Percentiles rank a stretch among this genome's conserved stretches.
Evolutionary conservation across 352 stramenopile genomes (phyloP).

Genomic region (Phytophthora lateralis): DNA sequence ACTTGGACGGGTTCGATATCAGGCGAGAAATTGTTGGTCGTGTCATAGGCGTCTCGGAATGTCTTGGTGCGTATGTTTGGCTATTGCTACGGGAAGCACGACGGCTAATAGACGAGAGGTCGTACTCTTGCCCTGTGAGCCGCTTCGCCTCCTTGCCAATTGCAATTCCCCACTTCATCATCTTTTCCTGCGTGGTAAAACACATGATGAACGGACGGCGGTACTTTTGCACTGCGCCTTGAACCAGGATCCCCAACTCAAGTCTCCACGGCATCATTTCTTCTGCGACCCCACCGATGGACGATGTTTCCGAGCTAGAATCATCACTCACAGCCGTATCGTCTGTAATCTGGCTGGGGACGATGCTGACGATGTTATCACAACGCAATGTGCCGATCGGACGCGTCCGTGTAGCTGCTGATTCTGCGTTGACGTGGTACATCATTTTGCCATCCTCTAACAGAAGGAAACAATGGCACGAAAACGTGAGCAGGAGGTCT

Average conservation of each 20-base stretch:
- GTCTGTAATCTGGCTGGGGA: conserved; percentile 68
- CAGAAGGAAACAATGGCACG: conserved; percentile 72
- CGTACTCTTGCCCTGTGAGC: conserved; percentile 81
- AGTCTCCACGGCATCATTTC: conserved; percentile 79
- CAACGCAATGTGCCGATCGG: conserved; percentile 84
- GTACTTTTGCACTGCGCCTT: conserved; percentile 64
- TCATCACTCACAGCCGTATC: conserved; percentile 16
- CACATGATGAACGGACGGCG: conserved; percentile 80
- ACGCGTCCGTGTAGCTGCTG: conserved; percentile 58
- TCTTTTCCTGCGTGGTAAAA: conserved; percentile 75
- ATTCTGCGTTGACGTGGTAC: conserved; percentile 70
- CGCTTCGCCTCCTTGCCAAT: conserved; percentile 82
- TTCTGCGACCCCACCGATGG: conserved; percentile 36
- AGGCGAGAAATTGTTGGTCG: conserved; percentile 65
- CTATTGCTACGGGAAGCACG: conserved; percentile 71
- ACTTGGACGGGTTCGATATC: conserved; percentile 83
- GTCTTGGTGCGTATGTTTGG: conserved; percentile 48
- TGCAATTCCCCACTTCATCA: conserved; percentile 88
- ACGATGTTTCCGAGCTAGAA: conserved; percentile 21
- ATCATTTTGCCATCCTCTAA: conserved; percentile 83
- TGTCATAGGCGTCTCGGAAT: conserved; percentile 65
- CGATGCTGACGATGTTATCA: conserved; percentile 82
- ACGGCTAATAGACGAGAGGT: conserved; percentile 74
- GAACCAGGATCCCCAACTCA: conserved; percentile 72
- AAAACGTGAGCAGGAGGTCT: conserved; percentile 74